Evolutionary conservation across 495 filamentous ascomycete genomes (phyloP).

Genomic region (Hyaloscypha hepaticicola): DNA sequence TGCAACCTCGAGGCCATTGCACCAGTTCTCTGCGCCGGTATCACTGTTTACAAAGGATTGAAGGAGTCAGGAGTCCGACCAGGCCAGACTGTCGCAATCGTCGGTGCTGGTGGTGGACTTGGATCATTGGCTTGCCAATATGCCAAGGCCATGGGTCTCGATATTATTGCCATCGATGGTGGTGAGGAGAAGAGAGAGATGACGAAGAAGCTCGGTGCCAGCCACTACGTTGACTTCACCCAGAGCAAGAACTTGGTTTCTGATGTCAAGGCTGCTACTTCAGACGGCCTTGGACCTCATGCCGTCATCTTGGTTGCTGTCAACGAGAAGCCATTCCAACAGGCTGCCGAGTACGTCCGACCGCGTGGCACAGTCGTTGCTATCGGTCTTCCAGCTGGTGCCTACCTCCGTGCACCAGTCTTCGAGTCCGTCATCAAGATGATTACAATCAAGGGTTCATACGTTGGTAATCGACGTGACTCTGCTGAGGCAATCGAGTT

Average conservation of each 20-base stretch:
- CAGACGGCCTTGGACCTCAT: slow-evolving; percentile 79
- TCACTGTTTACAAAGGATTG: slow-evolving; percentile 91
- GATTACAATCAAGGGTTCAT: slow-evolving; percentile 90
- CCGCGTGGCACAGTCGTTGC: slow-evolving; percentile 76
- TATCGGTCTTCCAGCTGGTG: slow-evolving; percentile 80
- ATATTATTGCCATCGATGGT: slow-evolving; percentile 73
- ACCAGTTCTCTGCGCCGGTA: slow-evolving; percentile 82
- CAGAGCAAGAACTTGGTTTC: slow-evolving; percentile 71
- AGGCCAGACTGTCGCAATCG: slow-evolving; percentile 80
- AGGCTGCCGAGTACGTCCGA: slow-evolving; percentile 82
- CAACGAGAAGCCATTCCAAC: slow-evolving; percentile 89
- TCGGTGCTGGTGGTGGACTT: slow-evolving; percentile 85
- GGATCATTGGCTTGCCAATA: slow-evolving; percentile 83
- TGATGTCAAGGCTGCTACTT: slow-evolving; percentile 75
- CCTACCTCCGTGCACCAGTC: slow-evolving; percentile 77
- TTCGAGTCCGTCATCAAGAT: slow-evolving; percentile 84
- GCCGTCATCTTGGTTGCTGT: slow-evolving; percentile 85
- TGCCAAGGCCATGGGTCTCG: slow-evolving; percentile 84
- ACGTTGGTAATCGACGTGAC: slow-evolving; percentile 88
- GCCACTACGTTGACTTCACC: slow-evolving; percentile 74
- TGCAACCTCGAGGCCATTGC: slow-evolving; percentile 73
- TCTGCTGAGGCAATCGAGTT: slow-evolving; percentile 85
- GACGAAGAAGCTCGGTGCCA: slow-evolving; percentile 65
- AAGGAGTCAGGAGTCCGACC: slow-evolving; percentile 76
- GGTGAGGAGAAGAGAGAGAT: slow-evolving; percentile 75